These are phyloP conservation scores for Boletus sp. DNA, from an alignment of 768 basidiomycete species.

Conservation along the genomic window DNA sequence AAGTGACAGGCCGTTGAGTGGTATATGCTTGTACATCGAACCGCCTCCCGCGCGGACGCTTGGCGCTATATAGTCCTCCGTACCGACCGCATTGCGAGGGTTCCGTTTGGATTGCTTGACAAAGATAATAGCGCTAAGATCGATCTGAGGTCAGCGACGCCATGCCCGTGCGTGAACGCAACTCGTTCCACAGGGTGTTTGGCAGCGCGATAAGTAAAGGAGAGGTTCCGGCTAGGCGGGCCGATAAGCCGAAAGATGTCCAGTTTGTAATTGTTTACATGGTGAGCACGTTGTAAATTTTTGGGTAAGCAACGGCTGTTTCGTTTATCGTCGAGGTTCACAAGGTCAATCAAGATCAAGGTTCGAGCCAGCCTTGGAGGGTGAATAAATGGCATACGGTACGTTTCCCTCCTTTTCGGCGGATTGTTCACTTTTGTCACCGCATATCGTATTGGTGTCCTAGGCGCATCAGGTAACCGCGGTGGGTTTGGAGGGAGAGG, in stretches of 20 bases:
- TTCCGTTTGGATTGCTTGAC: too few species aligned
- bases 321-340: not conserved
- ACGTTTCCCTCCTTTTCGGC: not conserved
- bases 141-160: not conserved
- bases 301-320: not conserved
- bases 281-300: slow-evolving; percentile 5
- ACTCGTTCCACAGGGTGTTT: not conserved
- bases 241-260: not conserved
- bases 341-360: slow-evolving; percentile 16
- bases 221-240: not conserved
- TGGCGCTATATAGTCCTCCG: not conserved
- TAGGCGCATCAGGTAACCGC: slow-evolving; percentile 68
- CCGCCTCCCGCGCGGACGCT: not conserved
- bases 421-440: not conserved
- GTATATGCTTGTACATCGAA: not conserved
- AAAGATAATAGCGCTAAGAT: not conserved
- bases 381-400: slow-evolving; percentile 37
- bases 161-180: not conserved
- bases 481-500: slow-evolving; percentile 58
- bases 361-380: slow-evolving; percentile 12
- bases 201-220: not conserved
- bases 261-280: slow-evolving; percentile 16
- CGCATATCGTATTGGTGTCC: not conserved
- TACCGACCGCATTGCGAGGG: not conserved
- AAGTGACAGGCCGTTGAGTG: too few species aligned